Evolutionary conservation across 352 stramenopile genomes (phyloP).

Genomic region (Phytophthora tubulina): DNA sequence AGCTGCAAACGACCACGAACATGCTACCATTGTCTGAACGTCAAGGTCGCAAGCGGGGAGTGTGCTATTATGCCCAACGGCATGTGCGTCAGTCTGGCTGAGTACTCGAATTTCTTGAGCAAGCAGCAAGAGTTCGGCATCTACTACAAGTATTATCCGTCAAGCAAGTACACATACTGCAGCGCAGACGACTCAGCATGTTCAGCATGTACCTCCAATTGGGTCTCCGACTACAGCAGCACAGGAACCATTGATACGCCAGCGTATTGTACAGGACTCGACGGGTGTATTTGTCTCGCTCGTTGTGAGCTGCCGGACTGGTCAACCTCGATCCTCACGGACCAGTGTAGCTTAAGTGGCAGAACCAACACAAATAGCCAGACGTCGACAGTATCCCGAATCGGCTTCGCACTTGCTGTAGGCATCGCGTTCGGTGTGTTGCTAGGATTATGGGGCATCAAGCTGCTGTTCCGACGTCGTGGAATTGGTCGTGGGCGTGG

Average conservation of each 20-base stretch:
- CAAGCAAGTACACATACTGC: slow-evolving; percentile 49
- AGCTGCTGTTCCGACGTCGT: slow-evolving; percentile 17
- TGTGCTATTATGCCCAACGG: slow-evolving; percentile 39
- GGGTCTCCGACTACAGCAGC: slow-evolving; percentile 33
- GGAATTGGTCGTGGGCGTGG: slow-evolving; percentile 14
- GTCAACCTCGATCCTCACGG: slow-evolving; percentile 31
- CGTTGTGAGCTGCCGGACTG: slow-evolving; percentile 37
- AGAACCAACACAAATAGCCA: not conserved
- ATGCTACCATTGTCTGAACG: slow-evolving; percentile 72
- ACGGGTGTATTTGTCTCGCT: slow-evolving; percentile 43
- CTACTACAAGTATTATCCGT: slow-evolving; percentile 43
- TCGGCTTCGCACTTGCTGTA: slow-evolving; percentile 31
- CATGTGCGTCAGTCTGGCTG: slow-evolving; percentile 34
- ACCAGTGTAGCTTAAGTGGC: slow-evolving; percentile 25
- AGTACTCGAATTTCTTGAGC: slow-evolving; percentile 30
- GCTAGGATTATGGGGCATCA: slow-evolving; percentile 32
- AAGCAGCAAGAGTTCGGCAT: slow-evolving; percentile 31
- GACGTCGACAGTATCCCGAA: slow-evolving; percentile 25
- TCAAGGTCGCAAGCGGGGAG: slow-evolving; percentile 25
- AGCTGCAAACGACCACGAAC: slow-evolving; percentile 50
- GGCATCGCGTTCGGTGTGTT: slow-evolving; percentile 32
- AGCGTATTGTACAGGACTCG: slow-evolving; percentile 28
- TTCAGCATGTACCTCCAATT: slow-evolving; percentile 32
- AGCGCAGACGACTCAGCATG: slow-evolving; percentile 33
- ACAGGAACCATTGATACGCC: slow-evolving; percentile 29